These are phyloP conservation scores for Malassezia equina DNA, from an alignment of 1,284 basidiomycete species.

Conservation along the genomic window DNA sequence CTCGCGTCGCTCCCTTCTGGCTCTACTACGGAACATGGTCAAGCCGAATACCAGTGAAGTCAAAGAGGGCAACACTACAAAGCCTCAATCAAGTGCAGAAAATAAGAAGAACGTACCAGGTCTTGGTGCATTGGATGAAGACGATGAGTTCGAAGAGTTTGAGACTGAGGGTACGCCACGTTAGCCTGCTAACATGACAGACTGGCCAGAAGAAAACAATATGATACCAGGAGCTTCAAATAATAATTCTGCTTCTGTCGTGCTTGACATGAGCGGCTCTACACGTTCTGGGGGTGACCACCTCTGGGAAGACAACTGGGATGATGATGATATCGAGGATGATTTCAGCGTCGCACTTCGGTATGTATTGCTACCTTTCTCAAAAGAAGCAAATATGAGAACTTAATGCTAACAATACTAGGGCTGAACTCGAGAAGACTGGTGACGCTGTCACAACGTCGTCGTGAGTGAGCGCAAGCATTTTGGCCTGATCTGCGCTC, in stretches of 20 bases:
- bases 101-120: constrained; percentile 23
- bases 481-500: no score
- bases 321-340: constrained; percentile 95
- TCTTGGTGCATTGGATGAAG: constrained; percentile 44
- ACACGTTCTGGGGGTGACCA: constrained; percentile 51
- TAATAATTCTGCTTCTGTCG: constrained; percentile 6
- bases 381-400: no score
- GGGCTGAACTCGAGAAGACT: constrained; percentile 32
- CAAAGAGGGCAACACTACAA: neutral
- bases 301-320: constrained; percentile 99
- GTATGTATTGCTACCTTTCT: constrained; percentile 52
- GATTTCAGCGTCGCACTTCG: constrained; percentile 90
- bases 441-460: constrained; percentile 9
- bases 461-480: neutral
- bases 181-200: neutral
- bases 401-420: constrained; percentile 3
- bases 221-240: constrained; percentile 36
- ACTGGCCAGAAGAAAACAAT: constrained; percentile 54
- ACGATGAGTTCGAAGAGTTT: constrained; percentile 48
- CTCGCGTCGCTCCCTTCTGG: neutral
- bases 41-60: neutral
- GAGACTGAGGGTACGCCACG: constrained; percentile 32
- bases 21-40: neutral
- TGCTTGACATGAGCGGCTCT: constrained; percentile 16
- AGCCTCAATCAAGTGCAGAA: neutral